Evolutionary conservation across 75 land plant species (phyloP).

Genomic region (Pinus tabuliformis): DNA sequence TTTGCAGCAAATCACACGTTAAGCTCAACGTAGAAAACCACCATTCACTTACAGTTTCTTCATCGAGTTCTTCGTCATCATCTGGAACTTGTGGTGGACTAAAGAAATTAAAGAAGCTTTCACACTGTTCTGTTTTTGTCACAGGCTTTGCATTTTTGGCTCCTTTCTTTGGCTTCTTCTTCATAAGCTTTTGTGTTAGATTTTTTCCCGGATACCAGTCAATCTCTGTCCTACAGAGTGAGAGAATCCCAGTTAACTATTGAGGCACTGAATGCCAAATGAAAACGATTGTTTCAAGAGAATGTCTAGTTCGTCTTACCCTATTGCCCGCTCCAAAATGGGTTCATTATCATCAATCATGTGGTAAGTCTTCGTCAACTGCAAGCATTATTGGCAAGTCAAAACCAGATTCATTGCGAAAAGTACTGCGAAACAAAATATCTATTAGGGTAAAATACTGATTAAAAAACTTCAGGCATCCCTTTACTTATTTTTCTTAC

Average conservation of each 20-base stretch:
- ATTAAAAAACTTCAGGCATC: no score
- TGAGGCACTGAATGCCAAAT: not conserved
- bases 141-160: constrained; percentile 87
- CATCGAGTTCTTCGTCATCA: constrained; percentile 90
- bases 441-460: no score
- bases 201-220: constrained; percentile 94
- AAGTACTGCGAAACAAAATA: no score
- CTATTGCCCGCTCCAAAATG: constrained; percentile 96
- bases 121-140: constrained; percentile 93
- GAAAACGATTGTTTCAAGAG: not conserved
- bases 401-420: not conserved
- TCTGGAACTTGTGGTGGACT: constrained; percentile 95
- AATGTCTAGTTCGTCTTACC: constrained; percentile 38
- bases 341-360: constrained; percentile 99
- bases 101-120: constrained; percentile 97
- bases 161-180: constrained; percentile 98
- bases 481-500: no score
- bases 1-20: not conserved
- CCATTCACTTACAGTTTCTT: constrained; percentile 56
- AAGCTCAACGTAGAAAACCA: not conserved
- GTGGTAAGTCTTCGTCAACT: constrained; percentile 94
- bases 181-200: constrained; percentile 87
- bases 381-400: not conserved
- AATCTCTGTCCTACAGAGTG: constrained; percentile 83
- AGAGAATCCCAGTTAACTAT: not conserved